phyloP scores from a whole-genome alignment of 192 early-diverging fungal species.

The Radiomyces spectabilis region DNA sequence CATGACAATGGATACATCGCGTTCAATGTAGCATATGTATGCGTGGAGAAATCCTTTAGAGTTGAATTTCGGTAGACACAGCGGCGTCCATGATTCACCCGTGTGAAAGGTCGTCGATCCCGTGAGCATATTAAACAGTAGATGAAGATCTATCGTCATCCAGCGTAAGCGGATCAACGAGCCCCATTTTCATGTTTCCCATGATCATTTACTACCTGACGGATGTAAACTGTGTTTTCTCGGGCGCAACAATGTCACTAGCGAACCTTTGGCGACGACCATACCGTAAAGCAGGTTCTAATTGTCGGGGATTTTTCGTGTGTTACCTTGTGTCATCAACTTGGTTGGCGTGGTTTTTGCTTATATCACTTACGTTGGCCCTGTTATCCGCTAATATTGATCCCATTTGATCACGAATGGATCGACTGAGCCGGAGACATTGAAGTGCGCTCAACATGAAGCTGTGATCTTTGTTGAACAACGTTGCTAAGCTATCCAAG shows the following conservation, averaged over 20 bases:
- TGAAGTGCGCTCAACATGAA: slow-evolving; percentile 73
- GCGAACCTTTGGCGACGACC: slow-evolving; percentile 65
- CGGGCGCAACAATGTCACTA: slow-evolving; percentile 68
- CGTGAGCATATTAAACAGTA: slow-evolving; percentile 75
- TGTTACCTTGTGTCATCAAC: not conserved
- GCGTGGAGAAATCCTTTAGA: slow-evolving; percentile 80
- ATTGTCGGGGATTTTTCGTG: not conserved
- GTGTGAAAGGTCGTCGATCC: slow-evolving; percentile 68
- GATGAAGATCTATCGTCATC: slow-evolving; percentile 59
- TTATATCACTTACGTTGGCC: slow-evolving; percentile 41
- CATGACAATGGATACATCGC: slow-evolving; percentile 64
- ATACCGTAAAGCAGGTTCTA: slow-evolving; percentile 72
- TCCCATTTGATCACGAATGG: slow-evolving; percentile 64
- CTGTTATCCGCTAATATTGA: slow-evolving; percentile 44
- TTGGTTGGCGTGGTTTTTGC: not conserved
- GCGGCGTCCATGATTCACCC: slow-evolving; percentile 88
- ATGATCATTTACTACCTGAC: slow-evolving; percentile 28
- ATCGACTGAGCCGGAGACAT: slow-evolving; percentile 59
- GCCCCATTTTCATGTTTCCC: not conserved
- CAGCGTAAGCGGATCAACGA: not conserved
- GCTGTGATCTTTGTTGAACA: slow-evolving; percentile 61
- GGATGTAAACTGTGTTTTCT: slow-evolving; percentile 77
- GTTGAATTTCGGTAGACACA: slow-evolving; percentile 92
- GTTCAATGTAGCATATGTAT: slow-evolving; percentile 75
- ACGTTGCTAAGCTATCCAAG: slow-evolving; percentile 66